Conservation (phyloP, 805 yeast genomes). For the Ogataea parapolymorpha region DNA sequence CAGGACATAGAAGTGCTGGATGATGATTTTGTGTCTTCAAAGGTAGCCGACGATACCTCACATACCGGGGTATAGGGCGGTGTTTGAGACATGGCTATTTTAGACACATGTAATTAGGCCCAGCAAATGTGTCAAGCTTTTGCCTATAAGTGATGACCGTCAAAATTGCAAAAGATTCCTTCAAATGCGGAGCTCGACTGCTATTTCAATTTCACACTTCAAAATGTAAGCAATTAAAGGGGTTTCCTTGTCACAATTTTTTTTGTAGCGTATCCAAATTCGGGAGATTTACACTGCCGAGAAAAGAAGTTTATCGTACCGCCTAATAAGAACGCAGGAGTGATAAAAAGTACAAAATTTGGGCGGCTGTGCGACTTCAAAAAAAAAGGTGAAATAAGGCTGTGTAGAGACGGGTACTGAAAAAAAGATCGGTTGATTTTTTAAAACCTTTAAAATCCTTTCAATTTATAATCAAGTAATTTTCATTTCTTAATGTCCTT, state of each 20-base stretch:
- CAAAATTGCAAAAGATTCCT: background rate
- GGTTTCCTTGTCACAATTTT: slow-evolving; percentile 2
- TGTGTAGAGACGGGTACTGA: slow-evolving; percentile 3
- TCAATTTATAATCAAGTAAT: background rate
- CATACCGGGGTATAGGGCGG: slow-evolving; percentile 18
- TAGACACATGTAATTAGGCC: background rate
- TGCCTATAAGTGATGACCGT: background rate
- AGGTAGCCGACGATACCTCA: slow-evolving; percentile 9
- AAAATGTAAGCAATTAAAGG: slow-evolving; percentile 6
- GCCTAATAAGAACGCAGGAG: background rate
- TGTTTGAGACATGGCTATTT: slow-evolving; percentile 9
- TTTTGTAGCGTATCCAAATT: slow-evolving; percentile 5
- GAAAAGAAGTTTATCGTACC: background rate
- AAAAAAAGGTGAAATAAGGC: background rate
- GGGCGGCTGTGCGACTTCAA: background rate
- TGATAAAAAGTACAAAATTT: background rate
- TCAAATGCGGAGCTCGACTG: background rate
- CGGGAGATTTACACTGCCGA: slow-evolving; percentile 8
- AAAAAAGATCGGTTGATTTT: background rate
- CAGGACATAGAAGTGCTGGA: background rate
- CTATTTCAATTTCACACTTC: background rate
- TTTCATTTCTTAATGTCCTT: slow-evolving; percentile 29
- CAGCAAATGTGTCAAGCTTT: background rate
- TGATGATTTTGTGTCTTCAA: slow-evolving; percentile 5
- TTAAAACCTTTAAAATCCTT: slow-evolving; percentile 4